A percentile compares a stretch with the other conserved stretches of the same genome.
These are phyloP conservation scores for Ceratobasidium papillatum DNA, from an alignment of 1,284 basidiomycete genomes.

Conservation along the genomic window DNA sequence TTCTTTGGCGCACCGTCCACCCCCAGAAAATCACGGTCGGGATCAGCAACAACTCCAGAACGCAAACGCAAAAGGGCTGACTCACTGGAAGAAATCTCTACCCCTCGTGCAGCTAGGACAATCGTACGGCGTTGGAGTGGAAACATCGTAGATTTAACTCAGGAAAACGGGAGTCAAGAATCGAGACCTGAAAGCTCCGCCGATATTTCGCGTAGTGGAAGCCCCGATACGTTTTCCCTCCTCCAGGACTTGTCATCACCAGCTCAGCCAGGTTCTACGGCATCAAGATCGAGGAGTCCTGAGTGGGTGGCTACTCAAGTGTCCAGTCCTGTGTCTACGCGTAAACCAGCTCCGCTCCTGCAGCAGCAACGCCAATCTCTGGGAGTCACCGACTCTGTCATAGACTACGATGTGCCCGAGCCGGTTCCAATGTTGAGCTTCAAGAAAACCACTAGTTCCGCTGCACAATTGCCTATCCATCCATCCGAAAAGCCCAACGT, in stretches of 20 bases:
- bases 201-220: constrained; percentile 25
- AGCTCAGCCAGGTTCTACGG: constrained; percentile 12
- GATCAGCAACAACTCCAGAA: constrained; percentile 56
- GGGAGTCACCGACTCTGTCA: constrained; percentile 1
- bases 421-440: constrained; percentile 27
- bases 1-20: constrained; percentile 38
- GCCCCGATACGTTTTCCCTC: constrained; percentile 38
- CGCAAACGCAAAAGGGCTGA: constrained; percentile 50
- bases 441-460: background rate
- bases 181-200: background rate
- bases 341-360: constrained; percentile 14
- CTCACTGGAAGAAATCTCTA: constrained; percentile 53
- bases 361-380: background rate
- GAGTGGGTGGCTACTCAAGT: constrained; percentile 12
- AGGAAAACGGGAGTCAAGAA: constrained; percentile 17
- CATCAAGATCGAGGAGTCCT: constrained; percentile 33
- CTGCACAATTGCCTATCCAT: background rate
- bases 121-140: constrained; percentile 44
- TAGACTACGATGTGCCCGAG: background rate
- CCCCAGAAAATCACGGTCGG: constrained; percentile 44
- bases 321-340: constrained; percentile 30
- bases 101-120: constrained; percentile 42
- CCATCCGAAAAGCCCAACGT: background rate
- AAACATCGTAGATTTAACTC: constrained; percentile 36
- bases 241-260: constrained; percentile 39